Evolutionary conservation across 1,284 basidiomycete genomes (phyloP), one percentile per base, ranked within the genome.

Genomic region (Naganishia albida): DNA sequence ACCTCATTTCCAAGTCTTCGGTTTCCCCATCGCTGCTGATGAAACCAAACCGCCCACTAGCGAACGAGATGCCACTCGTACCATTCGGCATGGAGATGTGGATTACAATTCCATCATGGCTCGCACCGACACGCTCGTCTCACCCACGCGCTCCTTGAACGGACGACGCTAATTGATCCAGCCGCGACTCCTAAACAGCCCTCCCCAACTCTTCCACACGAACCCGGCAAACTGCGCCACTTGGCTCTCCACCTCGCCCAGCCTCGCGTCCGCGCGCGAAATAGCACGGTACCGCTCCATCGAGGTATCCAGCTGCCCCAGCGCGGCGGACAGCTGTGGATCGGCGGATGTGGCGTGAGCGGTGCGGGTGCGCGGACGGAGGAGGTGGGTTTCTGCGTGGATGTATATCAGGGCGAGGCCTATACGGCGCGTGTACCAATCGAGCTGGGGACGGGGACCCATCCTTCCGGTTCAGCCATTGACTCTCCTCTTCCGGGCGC

Each of bases 181-280:
- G 12, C 66, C 66, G 26, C 63, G 54, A 56, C 66, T 67, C 51
- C 66, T 62, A 28, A 62, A 60, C 28, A 67, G 26, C 44, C 66
- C 66, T 15, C 66, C 66, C 63, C 63, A 67, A 20, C 62, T 64
- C 46, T 67, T 64, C 53, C 52, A 64, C n/a, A 67, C 63, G 44
- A 67, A 67, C 63, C 43, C 46, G 18, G 49, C 63, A 52, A 67
- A 67, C 63, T 55, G 23, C 18, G 42, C 66, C 30, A 52, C 3
- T 18, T 65, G 52, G 23, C 30, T 25, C 23, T 51, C 40, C 20
- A 60, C 16, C 39, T 44, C 38, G 4, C 30, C 62, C 8, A 60
- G 16, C 18, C 34, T 20, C n/a, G 44, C 52, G 20, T 20, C 23
- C 18, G 42, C 62, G 20, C 26, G 30, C 1, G 49, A 38, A 13